A percentile compares a stretch with the other conserved stretches of the same genome.
Evolutionary conservation across 78 protist species (phyloP).

Genomic region (Polysphondylium violaceum): DNA sequence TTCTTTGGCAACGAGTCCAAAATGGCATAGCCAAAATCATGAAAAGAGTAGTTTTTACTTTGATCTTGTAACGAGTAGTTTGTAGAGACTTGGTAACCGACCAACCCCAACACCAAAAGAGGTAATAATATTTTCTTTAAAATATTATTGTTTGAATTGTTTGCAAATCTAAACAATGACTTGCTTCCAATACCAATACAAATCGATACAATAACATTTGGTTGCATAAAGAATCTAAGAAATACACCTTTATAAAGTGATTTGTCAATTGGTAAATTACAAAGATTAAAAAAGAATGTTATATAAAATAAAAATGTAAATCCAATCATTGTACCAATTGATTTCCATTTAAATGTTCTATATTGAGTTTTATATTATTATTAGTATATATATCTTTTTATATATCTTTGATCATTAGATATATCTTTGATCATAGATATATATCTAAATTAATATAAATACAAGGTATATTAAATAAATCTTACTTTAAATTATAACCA

Average conservation of each 20-base stretch:
- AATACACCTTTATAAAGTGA: constrained; percentile 75
- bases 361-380: background rate
- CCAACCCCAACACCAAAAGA: background rate
- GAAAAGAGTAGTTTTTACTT: constrained; percentile 51
- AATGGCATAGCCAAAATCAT: constrained; percentile 57
- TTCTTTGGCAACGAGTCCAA: constrained; percentile 36
- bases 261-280: constrained; percentile 77
- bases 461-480: background rate
- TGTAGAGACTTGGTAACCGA: constrained; percentile 13
- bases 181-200: constrained; percentile 54
- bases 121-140: constrained; percentile 33
- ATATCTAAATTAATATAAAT: background rate
- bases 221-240: constrained; percentile 76
- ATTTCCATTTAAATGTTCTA: constrained; percentile 59
- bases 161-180: background rate
- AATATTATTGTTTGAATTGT: background rate
- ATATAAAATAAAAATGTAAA: constrained; percentile 70
- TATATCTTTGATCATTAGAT: too few relatives aligned
- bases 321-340: constrained; percentile 53
- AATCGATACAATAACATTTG: constrained; percentile 52
- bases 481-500: constrained; percentile 48
- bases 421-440: too few relatives aligned
- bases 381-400: background rate
- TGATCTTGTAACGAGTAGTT: constrained; percentile 58
- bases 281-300: constrained; percentile 74